phyloP scores from a whole-genome alignment of 164 flowering plant genomes.

The Kingdonia uniflora region DNA sequence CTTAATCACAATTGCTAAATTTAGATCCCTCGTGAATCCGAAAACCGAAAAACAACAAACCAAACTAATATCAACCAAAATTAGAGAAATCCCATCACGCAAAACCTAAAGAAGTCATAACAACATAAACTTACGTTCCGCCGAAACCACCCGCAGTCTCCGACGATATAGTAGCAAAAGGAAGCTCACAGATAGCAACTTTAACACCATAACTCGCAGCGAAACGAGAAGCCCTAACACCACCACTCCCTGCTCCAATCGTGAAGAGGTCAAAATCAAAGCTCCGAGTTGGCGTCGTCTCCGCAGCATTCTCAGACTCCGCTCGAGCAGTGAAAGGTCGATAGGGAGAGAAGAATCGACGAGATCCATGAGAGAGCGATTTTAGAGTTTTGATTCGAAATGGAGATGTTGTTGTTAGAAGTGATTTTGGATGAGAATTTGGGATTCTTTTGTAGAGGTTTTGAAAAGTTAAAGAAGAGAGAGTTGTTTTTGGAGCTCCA shows the following conservation, averaged over 20 bases:
- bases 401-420: constrained; percentile 6
- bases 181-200: constrained; percentile 90
- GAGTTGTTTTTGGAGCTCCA: neutral
- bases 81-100: neutral
- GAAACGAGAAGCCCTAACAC: constrained; percentile 71
- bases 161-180: constrained; percentile 78
- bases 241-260: constrained; percentile 79
- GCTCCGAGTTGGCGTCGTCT: constrained; percentile 23
- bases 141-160: constrained; percentile 86
- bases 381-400: constrained; percentile 15
- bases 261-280: constrained; percentile 76
- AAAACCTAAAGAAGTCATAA: too few species aligned
- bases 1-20: too few species aligned
- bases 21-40: neutral
- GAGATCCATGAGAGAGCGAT: constrained; percentile 16
- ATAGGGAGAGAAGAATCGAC: constrained; percentile 10
- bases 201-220: constrained; percentile 58
- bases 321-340: constrained; percentile 28
- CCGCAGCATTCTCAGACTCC: constrained; percentile 39
- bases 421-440: neutral
- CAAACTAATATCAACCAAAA: neutral
- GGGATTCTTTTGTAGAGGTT: neutral
- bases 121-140: constrained; percentile 62
- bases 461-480: neutral
- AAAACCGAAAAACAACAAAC: too few species aligned